These are phyloP conservation scores for Solanum lycopersicoides DNA, from an alignment of 257 asterid species.

Conservation along the genomic window DNA sequence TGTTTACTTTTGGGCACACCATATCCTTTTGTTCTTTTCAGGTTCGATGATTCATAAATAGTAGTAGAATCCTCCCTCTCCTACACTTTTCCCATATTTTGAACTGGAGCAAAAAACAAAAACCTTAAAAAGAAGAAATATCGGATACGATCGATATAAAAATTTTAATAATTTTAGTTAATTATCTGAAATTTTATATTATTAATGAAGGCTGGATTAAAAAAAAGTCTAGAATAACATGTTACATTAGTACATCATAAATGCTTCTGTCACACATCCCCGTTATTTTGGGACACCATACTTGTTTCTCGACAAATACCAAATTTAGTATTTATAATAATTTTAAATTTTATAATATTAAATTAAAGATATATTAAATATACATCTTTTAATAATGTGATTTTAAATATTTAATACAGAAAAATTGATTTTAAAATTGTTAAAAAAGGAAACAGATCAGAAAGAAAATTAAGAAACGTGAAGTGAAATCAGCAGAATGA, in stretches of 20 bases:
- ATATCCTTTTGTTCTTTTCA: neutral
- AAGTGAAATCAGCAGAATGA: neutral
- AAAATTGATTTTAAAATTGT: neutral
- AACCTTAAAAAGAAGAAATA: neutral
- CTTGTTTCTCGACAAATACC: too few relatives aligned
- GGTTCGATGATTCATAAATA: neutral
- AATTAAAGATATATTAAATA: too few relatives aligned
- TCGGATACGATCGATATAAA: fast-evolving
- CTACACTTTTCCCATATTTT: neutral
- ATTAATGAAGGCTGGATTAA: neutral
- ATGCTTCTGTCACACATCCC: neutral
- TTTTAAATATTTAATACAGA: neutral
- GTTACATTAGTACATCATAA: neutral
- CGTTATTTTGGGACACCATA: neutral
- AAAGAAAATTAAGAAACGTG: neutral
- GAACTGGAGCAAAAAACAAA: neutral
- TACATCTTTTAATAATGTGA: neutral
- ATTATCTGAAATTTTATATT: neutral
- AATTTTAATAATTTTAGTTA: too few relatives aligned
- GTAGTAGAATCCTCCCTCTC: neutral
- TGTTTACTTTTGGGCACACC: neutral
- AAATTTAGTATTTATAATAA: too few relatives aligned
- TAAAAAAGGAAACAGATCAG: neutral
- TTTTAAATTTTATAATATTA: too few relatives aligned
- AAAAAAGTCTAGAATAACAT: neutral